A percentile compares a stretch with the other conserved stretches of the same genome.
Conservation (phyloP, 805 yeast species). For the Ogataea pilisensis region DNA sequence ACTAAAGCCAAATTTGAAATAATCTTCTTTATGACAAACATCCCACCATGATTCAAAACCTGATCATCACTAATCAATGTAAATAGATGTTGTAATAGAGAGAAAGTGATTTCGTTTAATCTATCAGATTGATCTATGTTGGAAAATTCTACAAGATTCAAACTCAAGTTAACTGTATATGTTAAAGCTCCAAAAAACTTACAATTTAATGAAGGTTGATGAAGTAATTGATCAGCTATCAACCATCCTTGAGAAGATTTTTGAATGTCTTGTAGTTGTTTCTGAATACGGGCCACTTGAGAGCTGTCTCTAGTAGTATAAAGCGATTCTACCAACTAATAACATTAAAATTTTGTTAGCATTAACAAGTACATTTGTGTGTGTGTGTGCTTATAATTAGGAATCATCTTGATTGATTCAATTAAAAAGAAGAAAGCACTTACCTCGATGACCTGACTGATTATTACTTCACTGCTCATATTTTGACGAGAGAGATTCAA, state of each 20-base stretch:
- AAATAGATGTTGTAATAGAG: conserved; percentile 13
- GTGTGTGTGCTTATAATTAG: too few relatives aligned
- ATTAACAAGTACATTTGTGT: neutral
- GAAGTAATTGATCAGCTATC: conserved; percentile 53
- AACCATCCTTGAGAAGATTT: conserved; percentile 49
- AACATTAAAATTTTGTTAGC: too few relatives aligned
- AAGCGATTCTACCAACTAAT: conserved; percentile 36
- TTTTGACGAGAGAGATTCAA: too few relatives aligned
- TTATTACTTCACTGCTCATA: too few relatives aligned
- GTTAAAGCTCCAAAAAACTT: conserved; percentile 83
- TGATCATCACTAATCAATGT: conserved; percentile 11
- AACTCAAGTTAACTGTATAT: conserved; percentile 56
- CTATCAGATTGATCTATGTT: conserved; percentile 7
- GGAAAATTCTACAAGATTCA: conserved; percentile 6
- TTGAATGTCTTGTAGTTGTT: conserved; percentile 55
- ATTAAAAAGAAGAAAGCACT: neutral
- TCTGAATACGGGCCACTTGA: conserved; percentile 44
- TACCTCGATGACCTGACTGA: neutral
- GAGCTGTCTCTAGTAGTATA: conserved; percentile 37
- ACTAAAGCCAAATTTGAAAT: conserved; percentile 50
- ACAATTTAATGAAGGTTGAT: conserved; percentile 39
- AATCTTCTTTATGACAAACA: conserved; percentile 54
- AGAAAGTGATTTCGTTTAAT: conserved; percentile 4
- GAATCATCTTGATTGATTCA: too few relatives aligned
- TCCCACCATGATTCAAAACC: conserved; percentile 16